phyloP scores from a whole-genome alignment of 495 filamentous ascomycete genomes.

The Tetracladium setigerum region DNA sequence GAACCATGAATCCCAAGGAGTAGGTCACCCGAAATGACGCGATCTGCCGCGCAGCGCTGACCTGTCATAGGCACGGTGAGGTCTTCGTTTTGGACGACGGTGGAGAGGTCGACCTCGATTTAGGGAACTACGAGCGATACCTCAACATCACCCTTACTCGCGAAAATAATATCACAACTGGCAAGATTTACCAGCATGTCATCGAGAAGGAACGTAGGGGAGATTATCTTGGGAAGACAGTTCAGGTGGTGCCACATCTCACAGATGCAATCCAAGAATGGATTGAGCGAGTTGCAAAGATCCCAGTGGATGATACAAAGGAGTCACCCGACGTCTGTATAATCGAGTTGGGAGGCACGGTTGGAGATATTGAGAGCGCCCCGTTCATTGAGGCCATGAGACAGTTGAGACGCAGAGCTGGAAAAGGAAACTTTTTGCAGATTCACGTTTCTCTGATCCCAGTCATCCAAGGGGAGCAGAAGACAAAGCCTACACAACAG shows the following conservation, averaged over 20 bases:
- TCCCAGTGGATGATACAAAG: slow-evolving; percentile 80
- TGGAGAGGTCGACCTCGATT: slow-evolving; percentile 82
- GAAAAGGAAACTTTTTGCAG: slow-evolving; percentile 74
- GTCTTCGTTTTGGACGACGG: slow-evolving; percentile 69
- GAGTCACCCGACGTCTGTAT: slow-evolving; percentile 90
- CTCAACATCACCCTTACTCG: slow-evolving; percentile 57
- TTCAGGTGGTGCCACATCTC: slow-evolving; percentile 89
- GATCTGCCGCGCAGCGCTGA: slow-evolving; percentile 21
- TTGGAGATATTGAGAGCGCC: slow-evolving; percentile 85
- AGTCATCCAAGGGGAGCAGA: slow-evolving; percentile 71
- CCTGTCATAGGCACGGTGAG: slow-evolving; percentile 55
- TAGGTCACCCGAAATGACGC: slow-evolving; percentile 27
- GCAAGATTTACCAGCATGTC: slow-evolving; percentile 88
- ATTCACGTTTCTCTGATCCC: slow-evolving; percentile 82
- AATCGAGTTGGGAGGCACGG: slow-evolving; percentile 66
- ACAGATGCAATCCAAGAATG: slow-evolving; percentile 88
- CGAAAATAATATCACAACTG: slow-evolving; percentile 91
- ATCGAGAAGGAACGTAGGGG: slow-evolving; percentile 45
- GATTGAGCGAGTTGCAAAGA: slow-evolving; percentile 78
- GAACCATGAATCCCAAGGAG: slow-evolving; percentile 64
- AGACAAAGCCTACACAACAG: slow-evolving; percentile 94
- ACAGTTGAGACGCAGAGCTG: slow-evolving; percentile 63
- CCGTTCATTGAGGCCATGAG: slow-evolving; percentile 85
- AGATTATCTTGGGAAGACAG: slow-evolving; percentile 85
- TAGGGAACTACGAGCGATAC: slow-evolving; percentile 93